Percentiles rank a stretch among this genome's conserved stretches.
Evolutionary conservation across 495 filamentous ascomycete species (phyloP).

Genomic region (Cercophora scortea): DNA sequence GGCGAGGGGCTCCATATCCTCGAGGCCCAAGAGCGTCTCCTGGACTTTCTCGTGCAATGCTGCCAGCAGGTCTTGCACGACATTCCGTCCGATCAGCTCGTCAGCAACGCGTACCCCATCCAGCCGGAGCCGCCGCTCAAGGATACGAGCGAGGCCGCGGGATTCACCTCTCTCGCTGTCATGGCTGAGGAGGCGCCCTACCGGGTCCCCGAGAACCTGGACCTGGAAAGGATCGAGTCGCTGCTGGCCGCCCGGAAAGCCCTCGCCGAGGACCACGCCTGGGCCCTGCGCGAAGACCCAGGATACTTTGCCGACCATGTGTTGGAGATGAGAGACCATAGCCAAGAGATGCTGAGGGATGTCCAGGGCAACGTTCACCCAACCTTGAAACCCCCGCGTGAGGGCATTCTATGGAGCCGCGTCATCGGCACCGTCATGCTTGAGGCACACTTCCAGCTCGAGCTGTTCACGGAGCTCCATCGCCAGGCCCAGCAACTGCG

Average conservation of each 20-base stretch:
- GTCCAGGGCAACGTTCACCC: constrained; percentile 21
- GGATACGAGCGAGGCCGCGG: constrained; percentile 8
- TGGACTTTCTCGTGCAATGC: constrained; percentile 34
- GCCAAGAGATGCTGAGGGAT: constrained; percentile 28
- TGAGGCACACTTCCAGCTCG: constrained; percentile 1
- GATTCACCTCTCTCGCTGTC: constrained; percentile 10
- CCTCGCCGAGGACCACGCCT: constrained; percentile 42
- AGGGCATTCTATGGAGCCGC: constrained; percentile 3
- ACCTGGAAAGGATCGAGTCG: constrained; percentile 31
- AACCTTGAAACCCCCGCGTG: not conserved
- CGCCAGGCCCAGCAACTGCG: constrained; percentile 5
- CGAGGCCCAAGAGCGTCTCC: constrained; percentile 36
- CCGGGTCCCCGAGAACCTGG: constrained; percentile 27
- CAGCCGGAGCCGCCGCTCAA: constrained; percentile 24
- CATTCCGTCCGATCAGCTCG: constrained; percentile 1
- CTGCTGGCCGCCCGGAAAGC: constrained; percentile 30
- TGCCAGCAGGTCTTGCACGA: constrained; percentile 33
- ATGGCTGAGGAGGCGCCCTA: constrained; percentile 41
- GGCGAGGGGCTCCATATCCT: constrained; percentile 39
- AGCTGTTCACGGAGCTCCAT: constrained; percentile 10
- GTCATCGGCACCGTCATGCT: constrained; percentile 11
- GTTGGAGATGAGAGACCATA: constrained; percentile 32
- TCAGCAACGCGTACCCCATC: constrained; percentile 6
- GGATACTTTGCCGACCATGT: constrained; percentile 38
- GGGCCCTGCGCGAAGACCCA: constrained; percentile 48